Percentiles rank a stretch among this genome's conserved stretches.
Conservation (phyloP, 768 basidiomycete genomes). For the Albatrellus ellisii region DNA sequence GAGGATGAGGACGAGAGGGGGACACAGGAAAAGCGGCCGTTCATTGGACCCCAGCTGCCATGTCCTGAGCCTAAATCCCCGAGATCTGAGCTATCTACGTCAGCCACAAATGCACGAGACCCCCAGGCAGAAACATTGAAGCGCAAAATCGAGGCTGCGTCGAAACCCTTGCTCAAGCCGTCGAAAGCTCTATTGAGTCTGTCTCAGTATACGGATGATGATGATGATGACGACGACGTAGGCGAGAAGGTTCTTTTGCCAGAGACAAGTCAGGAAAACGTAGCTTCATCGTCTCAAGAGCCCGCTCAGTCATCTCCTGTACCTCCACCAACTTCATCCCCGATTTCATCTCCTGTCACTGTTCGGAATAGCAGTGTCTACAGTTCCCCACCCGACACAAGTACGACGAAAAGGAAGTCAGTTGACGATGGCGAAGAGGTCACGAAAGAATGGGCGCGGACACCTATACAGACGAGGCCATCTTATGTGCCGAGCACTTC, state of each 20-base stretch:
- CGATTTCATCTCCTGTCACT: conserved; percentile 1
- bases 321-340: conserved; percentile 1
- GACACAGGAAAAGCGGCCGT: conserved; percentile 32
- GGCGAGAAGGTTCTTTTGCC: conserved; percentile 18
- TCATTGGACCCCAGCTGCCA: conserved; percentile 59
- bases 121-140: conserved; percentile 41
- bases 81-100: too few relatives aligned
- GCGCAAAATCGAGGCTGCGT: conserved; percentile 36
- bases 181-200: conserved; percentile 26
- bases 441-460: background rate
- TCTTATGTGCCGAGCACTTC: too few relatives aligned
- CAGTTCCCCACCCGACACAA: conserved; percentile 4
- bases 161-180: conserved; percentile 13
- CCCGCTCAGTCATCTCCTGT: background rate
- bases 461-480: too few relatives aligned
- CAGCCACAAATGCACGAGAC: conserved; percentile 20
- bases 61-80: conserved; percentile 15
- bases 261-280: background rate
- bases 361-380: conserved; percentile 8
- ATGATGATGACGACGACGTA: conserved; percentile 20
- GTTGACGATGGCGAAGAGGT: conserved; percentile 22
- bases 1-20: conserved; percentile 36
- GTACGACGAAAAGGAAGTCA: conserved; percentile 29
- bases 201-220: conserved; percentile 29
- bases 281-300: background rate